Conservation (phyloP, 352 stramenopile species). For the Phytopythium kandeliae region DNA sequence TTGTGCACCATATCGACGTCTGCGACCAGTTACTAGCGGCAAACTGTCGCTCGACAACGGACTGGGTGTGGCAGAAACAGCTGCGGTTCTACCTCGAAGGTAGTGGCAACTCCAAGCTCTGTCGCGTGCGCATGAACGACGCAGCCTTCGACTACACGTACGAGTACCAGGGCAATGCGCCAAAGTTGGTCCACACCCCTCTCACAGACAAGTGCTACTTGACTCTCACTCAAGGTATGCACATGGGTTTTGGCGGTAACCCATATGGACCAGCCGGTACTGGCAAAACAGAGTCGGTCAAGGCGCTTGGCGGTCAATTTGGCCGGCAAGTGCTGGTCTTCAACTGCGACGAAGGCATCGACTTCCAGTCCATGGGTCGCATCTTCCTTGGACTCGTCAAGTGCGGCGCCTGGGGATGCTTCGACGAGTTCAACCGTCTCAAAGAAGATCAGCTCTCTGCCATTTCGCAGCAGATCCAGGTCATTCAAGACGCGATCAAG, state of each 20-base stretch:
- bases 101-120: conserved; percentile 20
- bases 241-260: conserved; percentile 92
- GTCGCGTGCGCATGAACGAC: conserved; percentile 68
- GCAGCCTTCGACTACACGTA: conserved; percentile 91
- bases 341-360: conserved; percentile 94
- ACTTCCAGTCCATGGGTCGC: conserved; percentile 92
- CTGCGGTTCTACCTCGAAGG: conserved; percentile 88
- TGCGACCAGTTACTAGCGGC: conserved; percentile 82
- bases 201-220: conserved; percentile 95
- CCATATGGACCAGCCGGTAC: conserved; percentile 93
- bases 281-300: conserved; percentile 94
- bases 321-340: conserved; percentile 91
- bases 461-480: conserved; percentile 93
- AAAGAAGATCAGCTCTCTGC: conserved; percentile 93
- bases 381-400: conserved; percentile 96
- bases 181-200: conserved; percentile 92
- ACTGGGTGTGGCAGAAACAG: conserved; percentile 94
- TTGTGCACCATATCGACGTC: conserved; percentile 95
- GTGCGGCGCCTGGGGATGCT: conserved; percentile 94
- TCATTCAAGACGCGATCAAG: conserved; percentile 94
- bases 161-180: conserved; percentile 93
- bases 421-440: conserved; percentile 96
- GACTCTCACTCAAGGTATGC: conserved; percentile 92
- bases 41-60: conserved; percentile 48
- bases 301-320: conserved; percentile 88